Evolutionary conservation across 129 eudicot genomes (phyloP), one percentile per base, ranked within the genome.

Genomic region (Rutidosis leptorrhynchoides): DNA sequence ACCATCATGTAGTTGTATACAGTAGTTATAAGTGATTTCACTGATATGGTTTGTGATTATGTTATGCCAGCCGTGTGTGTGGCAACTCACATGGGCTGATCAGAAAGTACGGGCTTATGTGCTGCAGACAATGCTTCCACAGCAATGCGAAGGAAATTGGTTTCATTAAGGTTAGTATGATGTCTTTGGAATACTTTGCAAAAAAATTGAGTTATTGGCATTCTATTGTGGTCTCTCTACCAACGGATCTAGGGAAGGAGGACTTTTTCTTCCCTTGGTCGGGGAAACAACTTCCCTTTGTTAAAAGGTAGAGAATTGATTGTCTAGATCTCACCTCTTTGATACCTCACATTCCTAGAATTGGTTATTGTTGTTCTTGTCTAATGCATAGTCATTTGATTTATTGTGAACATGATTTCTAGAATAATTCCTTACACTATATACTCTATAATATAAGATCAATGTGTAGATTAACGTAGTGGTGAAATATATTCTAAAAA

Each of bases 51-150:
- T 53, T 62, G 5, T 71, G 32, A 2, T 30, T 55, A 3, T 70
- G 61, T 0, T 30, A 5, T 60, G 8, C 42, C 80, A 83, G 85
- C 65, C 85, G 79, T 42, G 85, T 83, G 16, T 80, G 85, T 20
- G 89, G 83, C 26, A 83, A 83, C 77, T 74, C 87, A 1, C 87
- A 75, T 51, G 87, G 79, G 20, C 21, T 82, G 25, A 74, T 82
- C 62, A 65, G 89, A 23, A 83, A 80, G 85, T 83, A 83, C 14
- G 89, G 83, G n/a, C 74, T 80, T 26, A 83, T 83, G 89, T 83
- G 85, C 75, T 83, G 85, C 79, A 77, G 83, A 29, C 85, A 83
- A 66, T 83, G 89, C 82, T 83, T 83, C 55, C 85, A 80, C 68
- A 72, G 78, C 80, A 83, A 83, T 37, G 82, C 80, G 51, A 83